These are phyloP conservation scores for Termitomyces bulborhizus DNA, from an alignment of 768 basidiomycete species.

Conservation along the genomic window DNA sequence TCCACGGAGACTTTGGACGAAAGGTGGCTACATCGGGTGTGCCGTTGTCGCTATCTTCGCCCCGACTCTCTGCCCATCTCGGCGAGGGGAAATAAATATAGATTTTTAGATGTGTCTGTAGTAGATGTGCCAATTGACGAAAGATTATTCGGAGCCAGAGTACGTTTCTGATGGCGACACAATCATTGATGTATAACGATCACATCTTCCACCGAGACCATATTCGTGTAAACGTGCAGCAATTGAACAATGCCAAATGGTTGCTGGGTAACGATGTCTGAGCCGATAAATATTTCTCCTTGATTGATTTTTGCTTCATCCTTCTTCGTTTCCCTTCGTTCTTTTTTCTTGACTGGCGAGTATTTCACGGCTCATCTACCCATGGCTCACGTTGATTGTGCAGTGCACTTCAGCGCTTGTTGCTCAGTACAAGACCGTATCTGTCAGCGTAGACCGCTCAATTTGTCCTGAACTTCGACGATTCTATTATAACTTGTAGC, in stretches of 20 bases:
- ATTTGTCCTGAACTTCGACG: slow-evolving; percentile 27
- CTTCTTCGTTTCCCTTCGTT: slow-evolving; percentile 36
- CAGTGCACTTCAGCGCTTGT: slow-evolving; percentile 34
- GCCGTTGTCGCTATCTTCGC: slow-evolving; percentile 33
- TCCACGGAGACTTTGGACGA: slow-evolving; percentile 83
- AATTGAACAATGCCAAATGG: slow-evolving; percentile 21
- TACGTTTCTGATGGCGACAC: slow-evolving; percentile 5
- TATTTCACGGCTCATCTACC: slow-evolving; percentile 5
- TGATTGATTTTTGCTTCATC: slow-evolving; percentile 16
- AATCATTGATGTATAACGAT: not conserved
- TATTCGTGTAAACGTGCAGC: slow-evolving; percentile 4
- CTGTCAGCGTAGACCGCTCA: slow-evolving; percentile 69
- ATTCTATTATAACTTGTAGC: slow-evolving; percentile 30
- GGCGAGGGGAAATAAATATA: slow-evolving; percentile 15
- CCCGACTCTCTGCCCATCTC: slow-evolving; percentile 28
- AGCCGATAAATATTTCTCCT: slow-evolving; percentile 15
- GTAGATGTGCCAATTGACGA: slow-evolving; percentile 12
- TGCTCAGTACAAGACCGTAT: slow-evolving; percentile 60
- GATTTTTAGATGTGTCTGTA: slow-evolving; percentile 7
- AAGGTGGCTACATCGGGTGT: slow-evolving; percentile 38
- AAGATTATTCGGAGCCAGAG: not conserved
- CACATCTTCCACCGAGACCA: slow-evolving; percentile 16
- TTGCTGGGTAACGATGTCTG: slow-evolving; percentile 30
- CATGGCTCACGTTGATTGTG: not conserved
- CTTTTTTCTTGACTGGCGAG: slow-evolving; percentile 34